Evolutionary conservation across 2,329 filamentous ascomycete genomes (phyloP).

Genomic region (Chrysoporthe deuterocubensis): DNA sequence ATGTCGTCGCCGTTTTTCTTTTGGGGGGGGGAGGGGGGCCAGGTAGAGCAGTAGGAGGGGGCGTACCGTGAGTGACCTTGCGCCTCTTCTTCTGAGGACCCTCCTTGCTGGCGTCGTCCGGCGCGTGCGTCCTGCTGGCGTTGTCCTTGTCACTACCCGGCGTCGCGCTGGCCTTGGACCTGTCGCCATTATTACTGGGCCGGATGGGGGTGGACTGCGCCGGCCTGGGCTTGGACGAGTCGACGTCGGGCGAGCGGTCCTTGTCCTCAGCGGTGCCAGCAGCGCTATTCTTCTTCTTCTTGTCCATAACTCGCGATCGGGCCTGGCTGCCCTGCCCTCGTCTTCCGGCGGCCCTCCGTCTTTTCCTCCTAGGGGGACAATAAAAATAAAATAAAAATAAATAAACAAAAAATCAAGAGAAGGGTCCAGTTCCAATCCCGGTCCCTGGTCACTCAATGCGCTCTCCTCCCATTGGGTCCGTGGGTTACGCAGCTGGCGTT

Average conservation of each 20-base stretch:
- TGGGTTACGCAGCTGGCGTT: conserved; percentile 49
- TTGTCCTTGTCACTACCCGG: conserved; percentile 25
- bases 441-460: conserved; percentile 42
- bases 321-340: conserved; percentile 14
- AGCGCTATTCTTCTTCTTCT: conserved; percentile 38
- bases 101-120: conserved; percentile 50
- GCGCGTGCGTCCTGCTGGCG: conserved; percentile 31
- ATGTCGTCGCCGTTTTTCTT: too few relatives aligned
- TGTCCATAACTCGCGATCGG: conserved; percentile 37
- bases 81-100: conserved; percentile 73
- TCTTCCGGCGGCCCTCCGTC: background rate
- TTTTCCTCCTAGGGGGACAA: background rate
- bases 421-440: conserved; percentile 35
- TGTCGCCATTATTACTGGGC: conserved; percentile 22
- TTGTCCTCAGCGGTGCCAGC: conserved; percentile 41
- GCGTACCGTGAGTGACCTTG: conserved; percentile 87
- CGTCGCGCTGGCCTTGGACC: conserved; percentile 25
- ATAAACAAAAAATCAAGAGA: conserved; percentile 17
- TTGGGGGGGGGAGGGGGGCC: conserved; percentile 14
- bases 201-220: conserved; percentile 16
- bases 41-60: conserved; percentile 27
- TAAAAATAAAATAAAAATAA: too few relatives aligned
- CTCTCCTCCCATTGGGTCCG: conserved; percentile 48
- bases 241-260: conserved; percentile 44
- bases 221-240: conserved; percentile 41